phyloP scores from a whole-genome alignment of 1,284 basidiomycete species.

The Leccinum insolens region DNA sequence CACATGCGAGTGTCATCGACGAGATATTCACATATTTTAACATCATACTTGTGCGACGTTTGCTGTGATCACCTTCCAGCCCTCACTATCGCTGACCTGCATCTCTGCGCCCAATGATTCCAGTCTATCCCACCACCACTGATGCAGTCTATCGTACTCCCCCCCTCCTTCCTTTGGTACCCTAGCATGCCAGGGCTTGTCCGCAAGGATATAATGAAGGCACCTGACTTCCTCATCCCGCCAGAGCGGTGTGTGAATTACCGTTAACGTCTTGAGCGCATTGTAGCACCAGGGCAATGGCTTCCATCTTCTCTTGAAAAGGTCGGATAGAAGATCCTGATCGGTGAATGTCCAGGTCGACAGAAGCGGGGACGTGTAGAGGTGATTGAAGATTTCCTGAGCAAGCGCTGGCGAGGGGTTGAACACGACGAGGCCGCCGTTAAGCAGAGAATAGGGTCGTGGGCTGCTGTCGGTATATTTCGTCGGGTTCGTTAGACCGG shows the following conservation, averaged over 20 bases:
- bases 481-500: slow-evolving; percentile 48
- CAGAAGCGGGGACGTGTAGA: slow-evolving; percentile 72
- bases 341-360: slow-evolving; percentile 84
- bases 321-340: slow-evolving; percentile 86
- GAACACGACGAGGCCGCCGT: slow-evolving; percentile 88
- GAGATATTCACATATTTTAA: background rate
- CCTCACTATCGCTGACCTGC: slow-evolving; percentile 45
- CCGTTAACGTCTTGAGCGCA: slow-evolving; percentile 77
- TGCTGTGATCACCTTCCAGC: slow-evolving; percentile 54
- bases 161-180: slow-evolving; percentile 35
- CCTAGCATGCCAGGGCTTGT: slow-evolving; percentile 76
- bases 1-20: background rate
- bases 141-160: slow-evolving; percentile 53
- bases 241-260: slow-evolving; percentile 75
- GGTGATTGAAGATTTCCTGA: slow-evolving; percentile 55
- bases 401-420: slow-evolving; percentile 70
- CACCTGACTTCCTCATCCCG: slow-evolving; percentile 76
- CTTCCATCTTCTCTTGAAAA: slow-evolving; percentile 77
- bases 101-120: slow-evolving; percentile 54
- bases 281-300: slow-evolving; percentile 86
- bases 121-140: slow-evolving; percentile 81
- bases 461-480: slow-evolving; percentile 55
- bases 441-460: slow-evolving; percentile 78
- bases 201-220: slow-evolving; percentile 73
- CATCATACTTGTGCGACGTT: slow-evolving; percentile 43